Evolutionary conservation across 164 flowering plant species (phyloP).

Genomic region (Buxus sempervirens): DNA sequence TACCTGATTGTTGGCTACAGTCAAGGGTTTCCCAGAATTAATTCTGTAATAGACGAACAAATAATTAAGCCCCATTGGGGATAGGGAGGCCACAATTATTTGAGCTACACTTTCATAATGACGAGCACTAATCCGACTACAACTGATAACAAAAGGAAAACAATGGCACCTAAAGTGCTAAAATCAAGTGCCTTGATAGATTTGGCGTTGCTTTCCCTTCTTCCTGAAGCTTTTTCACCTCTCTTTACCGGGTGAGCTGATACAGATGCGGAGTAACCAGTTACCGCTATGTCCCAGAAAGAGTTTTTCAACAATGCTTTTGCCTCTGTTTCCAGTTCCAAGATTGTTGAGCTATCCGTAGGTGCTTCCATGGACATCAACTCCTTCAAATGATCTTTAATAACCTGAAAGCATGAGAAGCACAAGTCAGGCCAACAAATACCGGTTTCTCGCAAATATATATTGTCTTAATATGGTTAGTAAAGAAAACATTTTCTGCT

Average conservation of each 20-base stretch:
- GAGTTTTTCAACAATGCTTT: slow-evolving; percentile 33
- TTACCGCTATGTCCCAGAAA: slow-evolving; percentile 56
- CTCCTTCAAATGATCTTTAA: slow-evolving; percentile 73
- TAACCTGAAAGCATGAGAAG: slow-evolving; percentile 39
- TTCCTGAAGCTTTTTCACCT: slow-evolving; percentile 7
- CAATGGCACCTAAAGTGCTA: slow-evolving; percentile 30
- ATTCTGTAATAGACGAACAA: background rate
- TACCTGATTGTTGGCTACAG: background rate
- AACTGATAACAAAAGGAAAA: slow-evolving; percentile 44
- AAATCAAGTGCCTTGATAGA: slow-evolving; percentile 22
- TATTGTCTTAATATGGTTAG: background rate
- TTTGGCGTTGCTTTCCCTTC: slow-evolving; percentile 8
- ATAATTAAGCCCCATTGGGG: no score
- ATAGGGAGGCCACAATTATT: background rate
- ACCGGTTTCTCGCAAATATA: background rate
- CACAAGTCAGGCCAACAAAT: background rate
- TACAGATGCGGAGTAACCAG: slow-evolving; percentile 18
- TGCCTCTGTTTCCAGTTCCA: slow-evolving; percentile 64
- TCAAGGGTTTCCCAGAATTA: background rate
- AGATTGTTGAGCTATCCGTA: slow-evolving; percentile 37
- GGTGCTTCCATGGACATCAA: slow-evolving; percentile 73
- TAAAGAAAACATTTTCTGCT: no score
- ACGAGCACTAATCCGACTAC: slow-evolving; percentile 40
- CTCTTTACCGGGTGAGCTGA: slow-evolving; percentile 16
- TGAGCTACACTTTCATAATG: slow-evolving; percentile 16